Evolutionary conservation across 1,139 yeast species (phyloP), one percentile per base, ranked within the genome.

Genomic region (Zygosaccharomyces pseudobailii): DNA sequence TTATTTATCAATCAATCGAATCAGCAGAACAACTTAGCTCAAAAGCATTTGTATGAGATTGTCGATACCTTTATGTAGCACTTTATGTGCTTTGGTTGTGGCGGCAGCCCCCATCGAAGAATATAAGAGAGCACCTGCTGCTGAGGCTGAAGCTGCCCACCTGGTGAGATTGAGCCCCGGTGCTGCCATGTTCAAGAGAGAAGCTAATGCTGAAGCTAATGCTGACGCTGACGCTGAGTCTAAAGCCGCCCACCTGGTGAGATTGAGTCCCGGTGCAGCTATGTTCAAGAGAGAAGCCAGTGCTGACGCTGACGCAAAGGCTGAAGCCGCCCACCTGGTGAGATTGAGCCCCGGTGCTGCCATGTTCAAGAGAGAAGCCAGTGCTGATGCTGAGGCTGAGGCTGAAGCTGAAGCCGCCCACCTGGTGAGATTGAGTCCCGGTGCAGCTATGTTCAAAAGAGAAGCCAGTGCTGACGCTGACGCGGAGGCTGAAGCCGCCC

Each of bases 291-390:
- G 59, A 48, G 61, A 58, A 19, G 59, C 59, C n/a, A 52, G 52
- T 7, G 53, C 55, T 33, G 27, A 24, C 2, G 62, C 63, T 23
- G 54, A 54, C 2, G 53, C 55, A 30, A 2, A 24, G 2, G 62
- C 63, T 23, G 54, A 54, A 2, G 61, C 64, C 13, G 39, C 36
- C 3, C 48, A 44, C 40, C 43, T 56, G 59, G 41, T 57, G 36
- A 48, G 55, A 23, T 43, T 54, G 42, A 34, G 46, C 47, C 38
- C 40, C 28, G 57, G 58, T 46, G 55, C 48, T 22, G 42, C 46
- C 5, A 36, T 48, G 40, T 36, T 46, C 25, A 37, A 46, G 37
- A 42, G 59, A 48, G 61, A 58, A 19, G n/a, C n/a, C n/a, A n/a
- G n/a, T n/a, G n/a, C n/a, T n/a, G n/a, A n/a, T n/a, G n/a, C n/a